Percentiles rank a stretch among this genome's conserved stretches.
These are phyloP conservation scores for Lentinula edodes DNA, from an alignment of 768 basidiomycete species.

Conservation along the genomic window DNA sequence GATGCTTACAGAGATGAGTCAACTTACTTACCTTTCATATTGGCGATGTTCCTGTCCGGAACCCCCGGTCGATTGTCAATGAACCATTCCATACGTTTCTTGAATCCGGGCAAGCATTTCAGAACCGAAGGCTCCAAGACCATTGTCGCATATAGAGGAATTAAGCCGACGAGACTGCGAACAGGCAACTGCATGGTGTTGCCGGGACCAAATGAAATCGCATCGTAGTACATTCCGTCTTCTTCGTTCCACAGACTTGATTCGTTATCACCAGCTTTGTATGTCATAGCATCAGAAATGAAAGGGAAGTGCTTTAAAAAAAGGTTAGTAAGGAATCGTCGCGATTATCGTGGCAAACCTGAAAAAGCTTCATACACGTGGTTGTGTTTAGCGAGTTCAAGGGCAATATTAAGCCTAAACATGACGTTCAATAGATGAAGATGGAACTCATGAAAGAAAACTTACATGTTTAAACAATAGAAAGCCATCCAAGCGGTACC, in stretches of 20 bases:
- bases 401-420: constrained; percentile 87
- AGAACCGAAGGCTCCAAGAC: constrained; percentile 88
- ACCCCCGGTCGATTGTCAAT: constrained; percentile 88
- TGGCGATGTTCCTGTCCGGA: constrained; percentile 89
- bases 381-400: constrained; percentile 97
- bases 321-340: not conserved
- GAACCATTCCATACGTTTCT: constrained; percentile 99
- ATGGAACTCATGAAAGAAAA: not conserved
- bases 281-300: constrained; percentile 99
- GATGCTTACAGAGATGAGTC: constrained; percentile 20
- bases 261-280: constrained; percentile 70
- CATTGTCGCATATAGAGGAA: constrained; percentile 92
- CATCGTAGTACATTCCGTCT: constrained; percentile 99
- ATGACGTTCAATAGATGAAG: not conserved
- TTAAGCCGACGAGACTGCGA: constrained; percentile 93
- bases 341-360: constrained; percentile 34
- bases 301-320: constrained; percentile 84
- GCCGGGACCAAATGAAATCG: constrained; percentile 80
- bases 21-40: constrained; percentile 62
- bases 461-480: constrained; percentile 91
- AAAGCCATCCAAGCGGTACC: constrained; percentile 99
- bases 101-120: constrained; percentile 94
- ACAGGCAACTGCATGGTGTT: constrained; percentile 88
- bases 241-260: constrained; percentile 90
- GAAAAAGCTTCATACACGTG: constrained; percentile 96